Percentiles rank a stretch among this genome's conserved stretches.
Conservation (phyloP, 805 yeast genomes). For the Ogataea nonfermentans region DNA sequence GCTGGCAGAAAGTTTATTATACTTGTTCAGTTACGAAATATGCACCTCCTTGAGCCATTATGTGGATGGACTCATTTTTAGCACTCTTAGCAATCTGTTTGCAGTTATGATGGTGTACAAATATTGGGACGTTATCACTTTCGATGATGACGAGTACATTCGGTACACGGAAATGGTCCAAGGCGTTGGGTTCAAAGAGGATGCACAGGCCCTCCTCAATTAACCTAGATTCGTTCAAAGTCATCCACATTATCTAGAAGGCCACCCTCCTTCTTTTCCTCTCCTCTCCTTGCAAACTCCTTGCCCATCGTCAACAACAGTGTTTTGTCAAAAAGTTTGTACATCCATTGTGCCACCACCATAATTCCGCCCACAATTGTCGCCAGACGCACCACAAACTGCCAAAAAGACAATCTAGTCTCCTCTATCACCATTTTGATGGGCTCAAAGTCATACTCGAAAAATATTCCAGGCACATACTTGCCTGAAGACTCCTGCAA, state of each 20-base stretch:
- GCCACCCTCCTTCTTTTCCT: constrained; percentile 41
- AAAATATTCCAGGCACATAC: constrained; percentile 71
- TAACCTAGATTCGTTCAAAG: constrained; percentile 25
- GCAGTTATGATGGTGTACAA: constrained; percentile 94
- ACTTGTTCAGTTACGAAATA: constrained; percentile 62
- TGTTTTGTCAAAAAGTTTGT: constrained; percentile 54
- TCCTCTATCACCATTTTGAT: constrained; percentile 69
- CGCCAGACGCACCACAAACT: constrained; percentile 72
- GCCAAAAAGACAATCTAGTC: constrained; percentile 69
- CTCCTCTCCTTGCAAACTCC: constrained; percentile 47
- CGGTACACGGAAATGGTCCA: constrained; percentile 29
- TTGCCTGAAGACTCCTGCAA: constrained; percentile 33
- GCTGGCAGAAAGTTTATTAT: constrained; percentile 75
- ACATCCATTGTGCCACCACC: constrained; percentile 65
- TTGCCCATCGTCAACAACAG: constrained; percentile 56
- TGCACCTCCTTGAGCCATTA: constrained; percentile 80
- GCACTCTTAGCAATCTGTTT: constrained; percentile 74
- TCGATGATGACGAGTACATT: constrained; percentile 87
- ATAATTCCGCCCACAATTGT: constrained; percentile 83
- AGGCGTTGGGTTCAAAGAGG: constrained; percentile 20
- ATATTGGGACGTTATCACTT: constrained; percentile 94
- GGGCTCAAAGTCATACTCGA: constrained; percentile 88
- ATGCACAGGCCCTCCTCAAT: constrained; percentile 17
- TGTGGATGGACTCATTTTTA: constrained; percentile 86
- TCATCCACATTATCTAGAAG: constrained; percentile 29